Base-by-base conservation (phyloP, 208 protist species). In the Acanthamoeba culbertsoni region DNA sequence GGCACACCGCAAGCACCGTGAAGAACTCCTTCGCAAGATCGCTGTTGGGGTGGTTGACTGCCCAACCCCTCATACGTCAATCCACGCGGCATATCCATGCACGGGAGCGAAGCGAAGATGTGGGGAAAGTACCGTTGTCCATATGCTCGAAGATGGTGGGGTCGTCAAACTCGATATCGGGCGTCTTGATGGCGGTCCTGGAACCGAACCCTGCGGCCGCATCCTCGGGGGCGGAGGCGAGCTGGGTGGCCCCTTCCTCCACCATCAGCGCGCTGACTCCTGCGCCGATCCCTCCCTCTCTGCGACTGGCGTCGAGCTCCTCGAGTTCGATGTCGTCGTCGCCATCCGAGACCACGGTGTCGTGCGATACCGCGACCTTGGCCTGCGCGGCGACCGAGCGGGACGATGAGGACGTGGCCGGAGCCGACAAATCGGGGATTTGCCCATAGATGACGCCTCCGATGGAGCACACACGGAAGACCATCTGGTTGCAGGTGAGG, bases 401-500 rank as follows among this genome's bases (percentile, higher is more conserved):
- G 31, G 43, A 57, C 43, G 73, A n/a, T 1, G 73, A 48, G 7
- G 73, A 48, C 23, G 73, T 16, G 2, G 42, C 31, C 12, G 42
- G 18, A 4, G 73, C 73, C 10, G 73, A 84, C 45, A 84, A 37
- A 33, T 93, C 88, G 7, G 88, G 51, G 1, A 93, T 71, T 28
- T 84, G 31, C 0, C 90, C 48, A 28, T 95, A 95, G 18, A 96
- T 51, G 12, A 43, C 45, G n/a, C 95, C 96, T n/a, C 93, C 94
- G 55, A 98, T 94, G 23, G 93, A 94, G 73, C 96, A 98, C 51
- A 91, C 91, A 62, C 91, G 79, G 84, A 98, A 98, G 23, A 96
- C 90, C 98, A 98, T 98, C 45, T 95, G 65, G 91, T 98, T 98
- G 40, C 95, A 75, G 0, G 98, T 98, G 14, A 98, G 93, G n/a